Conservation (phyloP, 805 yeast species). For the Candida railenensis region DNA sequence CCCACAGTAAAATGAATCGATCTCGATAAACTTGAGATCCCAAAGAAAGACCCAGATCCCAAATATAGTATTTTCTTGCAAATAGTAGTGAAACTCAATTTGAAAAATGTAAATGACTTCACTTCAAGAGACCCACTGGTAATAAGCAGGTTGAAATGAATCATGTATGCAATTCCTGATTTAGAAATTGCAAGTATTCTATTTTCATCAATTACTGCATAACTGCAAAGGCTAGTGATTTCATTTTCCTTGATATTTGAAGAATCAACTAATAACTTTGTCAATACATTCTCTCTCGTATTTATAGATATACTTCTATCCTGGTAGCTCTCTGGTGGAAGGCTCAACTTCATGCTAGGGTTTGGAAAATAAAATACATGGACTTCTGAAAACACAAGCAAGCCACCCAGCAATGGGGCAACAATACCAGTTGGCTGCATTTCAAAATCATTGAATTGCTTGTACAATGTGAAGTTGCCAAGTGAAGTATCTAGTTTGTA, state of each 20-base stretch:
- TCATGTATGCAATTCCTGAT: slow-evolving; percentile 26
- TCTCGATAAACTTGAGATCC: slow-evolving; percentile 28
- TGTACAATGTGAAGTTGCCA: slow-evolving; percentile 9
- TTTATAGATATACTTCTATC: slow-evolving; percentile 13
- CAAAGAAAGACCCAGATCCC: slow-evolving; percentile 25
- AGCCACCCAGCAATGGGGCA: slow-evolving; percentile 22
- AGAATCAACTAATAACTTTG: slow-evolving; percentile 14
- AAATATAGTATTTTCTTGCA: slow-evolving; percentile 28
- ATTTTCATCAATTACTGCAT: slow-evolving; percentile 23
- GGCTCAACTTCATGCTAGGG: slow-evolving; percentile 6
- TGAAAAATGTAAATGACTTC: slow-evolving; percentile 17
- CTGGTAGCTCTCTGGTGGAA: not conserved
- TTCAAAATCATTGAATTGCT: slow-evolving; percentile 28
- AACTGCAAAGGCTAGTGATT: slow-evolving; percentile 8
- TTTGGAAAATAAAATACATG: slow-evolving; percentile 29
- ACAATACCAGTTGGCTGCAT: slow-evolving; percentile 28
- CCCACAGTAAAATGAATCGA: slow-evolving; percentile 28
- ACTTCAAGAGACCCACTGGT: slow-evolving; percentile 4
- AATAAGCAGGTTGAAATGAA: slow-evolving; percentile 14
- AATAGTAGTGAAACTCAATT: slow-evolving; percentile 29
- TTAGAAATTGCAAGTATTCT: slow-evolving; percentile 27
- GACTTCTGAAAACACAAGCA: slow-evolving; percentile 24
- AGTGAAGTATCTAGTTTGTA: slow-evolving; percentile 16
- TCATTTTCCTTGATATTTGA: not conserved
- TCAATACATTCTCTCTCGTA: slow-evolving; percentile 13